These are phyloP conservation scores for Besnoitia besnoiti DNA, from an alignment of 169 alveolate species.

Conservation along the genomic window DNA sequence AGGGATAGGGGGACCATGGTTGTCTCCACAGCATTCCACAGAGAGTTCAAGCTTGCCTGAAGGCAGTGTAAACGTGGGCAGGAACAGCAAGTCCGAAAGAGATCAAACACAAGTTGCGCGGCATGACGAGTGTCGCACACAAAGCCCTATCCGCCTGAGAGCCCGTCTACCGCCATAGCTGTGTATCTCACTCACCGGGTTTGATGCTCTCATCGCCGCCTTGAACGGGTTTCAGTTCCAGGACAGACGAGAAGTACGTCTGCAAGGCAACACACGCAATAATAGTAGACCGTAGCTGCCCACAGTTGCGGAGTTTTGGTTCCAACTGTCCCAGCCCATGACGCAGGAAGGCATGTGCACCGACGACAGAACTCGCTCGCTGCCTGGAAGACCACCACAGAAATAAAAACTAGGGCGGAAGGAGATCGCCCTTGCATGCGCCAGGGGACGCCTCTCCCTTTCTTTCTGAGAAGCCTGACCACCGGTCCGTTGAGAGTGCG, in stretches of 20 bases:
- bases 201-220: constrained; percentile 4
- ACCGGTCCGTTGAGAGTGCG: background rate
- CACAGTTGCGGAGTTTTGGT: background rate
- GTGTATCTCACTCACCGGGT: background rate
- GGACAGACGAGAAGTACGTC: background rate
- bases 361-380: too few relatives aligned
- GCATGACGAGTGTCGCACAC: too few relatives aligned
- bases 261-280: background rate
- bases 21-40: background rate
- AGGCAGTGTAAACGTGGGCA: too few relatives aligned
- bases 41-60: background rate
- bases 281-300: too few relatives aligned
- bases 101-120: too few relatives aligned
- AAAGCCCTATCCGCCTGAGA: too few relatives aligned
- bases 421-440: too few relatives aligned
- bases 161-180: background rate
- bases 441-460: background rate
- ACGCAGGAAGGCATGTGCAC: background rate
- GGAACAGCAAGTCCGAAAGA: too few relatives aligned
- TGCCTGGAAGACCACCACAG: too few relatives aligned
- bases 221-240: constrained; percentile 11
- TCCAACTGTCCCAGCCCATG: too few relatives aligned
- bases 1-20: background rate
- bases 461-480: background rate
- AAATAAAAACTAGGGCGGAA: too few relatives aligned